Evolutionary conservation across 176 grass and related monocot species (phyloP).

Genomic region (Phoenix roebelenii): DNA sequence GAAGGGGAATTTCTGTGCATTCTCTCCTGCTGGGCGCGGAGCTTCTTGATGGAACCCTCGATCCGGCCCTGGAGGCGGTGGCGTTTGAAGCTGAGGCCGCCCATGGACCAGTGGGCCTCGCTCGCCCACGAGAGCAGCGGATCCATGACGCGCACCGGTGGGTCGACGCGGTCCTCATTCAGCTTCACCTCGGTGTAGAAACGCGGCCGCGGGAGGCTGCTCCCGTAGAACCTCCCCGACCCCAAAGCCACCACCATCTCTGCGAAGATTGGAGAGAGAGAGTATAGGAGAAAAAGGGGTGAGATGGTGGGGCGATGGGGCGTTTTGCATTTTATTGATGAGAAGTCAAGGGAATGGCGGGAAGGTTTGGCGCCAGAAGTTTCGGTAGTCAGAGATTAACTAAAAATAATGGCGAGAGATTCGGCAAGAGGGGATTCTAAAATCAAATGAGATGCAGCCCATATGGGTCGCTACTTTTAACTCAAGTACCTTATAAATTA

Average conservation of each 20-base stretch:
- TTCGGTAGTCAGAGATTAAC: no score
- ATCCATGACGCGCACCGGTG: slow-evolving; percentile 49
- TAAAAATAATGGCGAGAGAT: no score
- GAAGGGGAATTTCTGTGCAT: neutral
- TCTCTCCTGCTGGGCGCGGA: slow-evolving; percentile 30
- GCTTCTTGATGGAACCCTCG: slow-evolving; percentile 74
- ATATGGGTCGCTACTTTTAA: no score
- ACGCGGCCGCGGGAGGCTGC: slow-evolving; percentile 64
- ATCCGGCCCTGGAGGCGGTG: slow-evolving; percentile 83
- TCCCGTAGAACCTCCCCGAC: slow-evolving; percentile 76
- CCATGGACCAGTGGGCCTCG: slow-evolving; percentile 97
- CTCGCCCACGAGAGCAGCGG: slow-evolving; percentile 62
- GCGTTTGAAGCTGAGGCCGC: slow-evolving; percentile 55
- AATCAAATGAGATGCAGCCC: no score
- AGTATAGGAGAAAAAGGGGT: neutral
- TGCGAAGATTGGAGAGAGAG: neutral
- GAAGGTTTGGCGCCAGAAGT: no score
- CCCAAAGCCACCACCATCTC: slow-evolving; percentile 61
- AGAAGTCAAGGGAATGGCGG: no score
- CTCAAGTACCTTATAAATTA: no score
- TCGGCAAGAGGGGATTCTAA: no score
- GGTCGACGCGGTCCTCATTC: slow-evolving; percentile 39
- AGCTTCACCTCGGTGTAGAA: slow-evolving; percentile 49
- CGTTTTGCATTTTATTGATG: no score
- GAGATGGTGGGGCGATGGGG: neutral